phyloP scores from a whole-genome alignment of 208 protist genomes.

The Leishmania lainsoni region DNA sequence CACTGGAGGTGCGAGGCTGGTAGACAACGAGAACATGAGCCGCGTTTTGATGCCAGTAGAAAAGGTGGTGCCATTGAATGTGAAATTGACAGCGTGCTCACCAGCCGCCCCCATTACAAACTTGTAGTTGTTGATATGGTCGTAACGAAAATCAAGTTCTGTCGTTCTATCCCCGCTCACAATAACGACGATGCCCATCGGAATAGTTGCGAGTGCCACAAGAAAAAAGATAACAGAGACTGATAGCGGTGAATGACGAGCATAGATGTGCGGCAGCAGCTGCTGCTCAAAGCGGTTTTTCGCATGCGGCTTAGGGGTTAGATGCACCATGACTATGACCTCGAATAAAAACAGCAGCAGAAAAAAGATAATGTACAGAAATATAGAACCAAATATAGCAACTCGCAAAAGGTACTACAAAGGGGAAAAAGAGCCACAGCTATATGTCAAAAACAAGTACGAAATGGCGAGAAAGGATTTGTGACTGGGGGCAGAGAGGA shows the following conservation, averaged over 20 bases:
- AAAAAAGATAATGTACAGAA: not conserved
- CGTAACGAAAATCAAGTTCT: conserved; percentile 72
- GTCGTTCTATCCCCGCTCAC: conserved; percentile 66
- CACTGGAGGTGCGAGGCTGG: conserved; percentile 88
- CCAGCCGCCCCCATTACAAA: conserved; percentile 29
- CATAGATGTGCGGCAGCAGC: conserved; percentile 93
- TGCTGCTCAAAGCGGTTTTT: conserved; percentile 92
- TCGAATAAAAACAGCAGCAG: not conserved
- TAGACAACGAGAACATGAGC: conserved; percentile 56
- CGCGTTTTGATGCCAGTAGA: conserved; percentile 44
- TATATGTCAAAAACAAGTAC: not conserved
- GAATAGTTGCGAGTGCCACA: conserved; percentile 93
- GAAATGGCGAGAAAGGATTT: not conserved
- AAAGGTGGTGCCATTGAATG: conserved; percentile 43
- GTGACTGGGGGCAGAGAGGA: not conserved
- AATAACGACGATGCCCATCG: conserved; percentile 92
- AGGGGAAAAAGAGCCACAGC: not conserved
- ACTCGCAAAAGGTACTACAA: not conserved
- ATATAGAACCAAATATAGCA: not conserved
- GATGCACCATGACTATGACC: conserved; percentile 1
- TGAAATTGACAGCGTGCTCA: conserved; percentile 42
- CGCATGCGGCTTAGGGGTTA: conserved; percentile 45
- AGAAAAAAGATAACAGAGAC: conserved; percentile 94
- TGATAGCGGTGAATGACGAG: conserved; percentile 90
- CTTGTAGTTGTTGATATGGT: conserved; percentile 65